phyloP scores from a whole-genome alignment of 2,329 filamentous ascomycete species.

The Colletotrichum truncatum region DNA sequence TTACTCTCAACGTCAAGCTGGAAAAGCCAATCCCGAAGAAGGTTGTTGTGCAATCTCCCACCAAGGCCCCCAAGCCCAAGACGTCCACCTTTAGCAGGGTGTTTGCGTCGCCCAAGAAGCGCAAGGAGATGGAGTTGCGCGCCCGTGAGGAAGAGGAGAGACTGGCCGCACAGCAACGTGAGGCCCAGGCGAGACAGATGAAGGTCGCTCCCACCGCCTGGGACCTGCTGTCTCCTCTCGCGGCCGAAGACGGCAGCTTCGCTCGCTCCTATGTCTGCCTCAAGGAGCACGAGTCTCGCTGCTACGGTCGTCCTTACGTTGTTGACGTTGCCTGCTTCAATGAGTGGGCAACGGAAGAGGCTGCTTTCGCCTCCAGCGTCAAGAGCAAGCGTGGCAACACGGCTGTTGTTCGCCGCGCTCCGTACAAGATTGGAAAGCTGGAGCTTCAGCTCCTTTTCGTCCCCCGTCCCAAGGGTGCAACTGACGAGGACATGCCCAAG shows the following conservation, averaged over 20 bases:
- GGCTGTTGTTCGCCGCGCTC: slow-evolving; percentile 80
- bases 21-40: slow-evolving; percentile 77
- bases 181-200: slow-evolving; percentile 70
- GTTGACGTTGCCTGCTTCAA: slow-evolving; percentile 97
- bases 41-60: slow-evolving; percentile 58
- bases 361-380: slow-evolving; percentile 80
- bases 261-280: slow-evolving; percentile 92
- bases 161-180: slow-evolving; percentile 69
- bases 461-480: slow-evolving; percentile 85
- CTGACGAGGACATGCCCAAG: slow-evolving; percentile 98
- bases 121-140: slow-evolving; percentile 89
- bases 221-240: slow-evolving; percentile 86
- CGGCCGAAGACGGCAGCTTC: slow-evolving; percentile 93
- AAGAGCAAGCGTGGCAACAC: slow-evolving; percentile 89
- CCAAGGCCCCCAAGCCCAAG: slow-evolving; percentile 75
- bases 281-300: slow-evolving; percentile 88
- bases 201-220: slow-evolving; percentile 77
- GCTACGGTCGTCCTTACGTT: slow-evolving; percentile 87
- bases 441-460: slow-evolving; percentile 95
- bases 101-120: slow-evolving; percentile 94
- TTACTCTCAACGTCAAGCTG: slow-evolving; percentile 95
- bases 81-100: slow-evolving; percentile 90
- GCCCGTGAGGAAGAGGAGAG: slow-evolving; percentile 86
- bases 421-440: slow-evolving; percentile 96
- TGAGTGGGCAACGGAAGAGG: slow-evolving; percentile 95